A percentile compares a stretch with the other conserved stretches of the same genome.
phyloP scores from a whole-genome alignment of 768 basidiomycete genomes.

The Suillus sp. region DNA sequence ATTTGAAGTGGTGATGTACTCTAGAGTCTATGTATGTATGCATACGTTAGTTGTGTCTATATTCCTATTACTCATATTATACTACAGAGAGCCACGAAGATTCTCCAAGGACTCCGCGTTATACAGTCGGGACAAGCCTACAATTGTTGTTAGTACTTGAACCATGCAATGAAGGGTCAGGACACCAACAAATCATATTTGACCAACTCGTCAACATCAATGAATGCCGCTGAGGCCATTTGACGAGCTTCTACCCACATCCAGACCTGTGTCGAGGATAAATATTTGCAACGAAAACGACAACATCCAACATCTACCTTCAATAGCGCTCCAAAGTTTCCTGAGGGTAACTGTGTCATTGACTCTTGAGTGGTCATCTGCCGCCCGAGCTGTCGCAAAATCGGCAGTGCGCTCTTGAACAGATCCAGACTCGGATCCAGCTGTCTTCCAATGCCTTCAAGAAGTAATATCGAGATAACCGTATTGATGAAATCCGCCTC shows the following conservation, averaged over 20 bases:
- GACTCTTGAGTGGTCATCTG: slow-evolving; percentile 83
- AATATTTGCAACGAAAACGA: slow-evolving; percentile 8
- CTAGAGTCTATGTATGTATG: slow-evolving; percentile 1
- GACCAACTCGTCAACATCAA: slow-evolving; percentile 83
- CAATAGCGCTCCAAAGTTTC: slow-evolving; percentile 80
- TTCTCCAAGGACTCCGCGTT: slow-evolving; percentile 8
- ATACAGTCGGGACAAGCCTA: slow-evolving; percentile 57
- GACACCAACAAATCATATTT: slow-evolving; percentile 82
- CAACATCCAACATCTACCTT: slow-evolving; percentile 58
- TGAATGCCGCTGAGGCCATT: slow-evolving; percentile 75
- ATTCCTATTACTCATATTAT: slow-evolving; percentile 4
- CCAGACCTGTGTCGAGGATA: slow-evolving; percentile 65
- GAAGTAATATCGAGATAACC: slow-evolving; percentile 86
- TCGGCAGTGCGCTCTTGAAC: slow-evolving; percentile 94
- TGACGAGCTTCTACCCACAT: slow-evolving; percentile 91
- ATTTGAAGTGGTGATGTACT: slow-evolving; percentile 2
- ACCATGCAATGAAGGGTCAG: slow-evolving; percentile 2
- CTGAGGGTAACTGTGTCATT: slow-evolving; percentile 60
- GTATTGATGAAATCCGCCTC: slow-evolving; percentile 99
- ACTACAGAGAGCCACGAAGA: not conserved
- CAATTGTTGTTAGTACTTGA: slow-evolving; percentile 19
- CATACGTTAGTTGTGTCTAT: not conserved
- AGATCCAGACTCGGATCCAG: slow-evolving; percentile 90
- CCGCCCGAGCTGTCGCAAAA: slow-evolving; percentile 85
- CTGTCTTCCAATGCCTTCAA: slow-evolving; percentile 96